Conservation (phyloP, 805 yeast genomes). For the Sugiyamaella lignohabitans region DNA sequence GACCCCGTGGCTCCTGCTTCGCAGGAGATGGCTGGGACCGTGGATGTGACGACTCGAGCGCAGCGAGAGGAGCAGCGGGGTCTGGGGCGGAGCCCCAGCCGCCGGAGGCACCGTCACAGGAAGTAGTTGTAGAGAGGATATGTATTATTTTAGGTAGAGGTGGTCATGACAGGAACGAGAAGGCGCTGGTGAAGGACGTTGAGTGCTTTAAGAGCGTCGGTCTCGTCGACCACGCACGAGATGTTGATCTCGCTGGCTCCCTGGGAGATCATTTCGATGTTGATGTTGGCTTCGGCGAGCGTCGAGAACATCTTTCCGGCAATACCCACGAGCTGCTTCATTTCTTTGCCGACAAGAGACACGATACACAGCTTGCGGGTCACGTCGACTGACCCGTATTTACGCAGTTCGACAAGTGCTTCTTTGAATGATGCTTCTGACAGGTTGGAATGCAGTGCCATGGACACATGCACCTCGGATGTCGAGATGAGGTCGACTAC, state of each 20-base stretch:
- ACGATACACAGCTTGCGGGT: constrained; percentile 84
- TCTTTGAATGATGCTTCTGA: constrained; percentile 60
- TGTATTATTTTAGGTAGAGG: no score
- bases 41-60: no score
- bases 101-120: neutral
- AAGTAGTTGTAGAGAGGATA: neutral
- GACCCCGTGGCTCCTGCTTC: no score
- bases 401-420: constrained; percentile 72
- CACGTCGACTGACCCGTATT: constrained; percentile 83
- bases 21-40: no score
- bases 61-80: neutral
- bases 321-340: constrained; percentile 94
- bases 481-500: constrained; percentile 96
- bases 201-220: constrained; percentile 78
- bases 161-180: constrained; percentile 28
- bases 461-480: constrained; percentile 95
- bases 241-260: constrained; percentile 98
- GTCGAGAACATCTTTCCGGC: constrained; percentile 97
- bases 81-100: neutral
- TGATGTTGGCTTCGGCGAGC: constrained; percentile 82
- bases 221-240: constrained; percentile 84
- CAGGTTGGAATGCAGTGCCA: constrained; percentile 76
- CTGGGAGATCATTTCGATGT: constrained; percentile 96
- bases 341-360: constrained; percentile 91
- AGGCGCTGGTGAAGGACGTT: constrained; percentile 76